Evolutionary conservation across 78 protist species (phyloP), one percentile per base, ranked within the genome.

Genomic region (Dictyostelium citrinum): DNA sequence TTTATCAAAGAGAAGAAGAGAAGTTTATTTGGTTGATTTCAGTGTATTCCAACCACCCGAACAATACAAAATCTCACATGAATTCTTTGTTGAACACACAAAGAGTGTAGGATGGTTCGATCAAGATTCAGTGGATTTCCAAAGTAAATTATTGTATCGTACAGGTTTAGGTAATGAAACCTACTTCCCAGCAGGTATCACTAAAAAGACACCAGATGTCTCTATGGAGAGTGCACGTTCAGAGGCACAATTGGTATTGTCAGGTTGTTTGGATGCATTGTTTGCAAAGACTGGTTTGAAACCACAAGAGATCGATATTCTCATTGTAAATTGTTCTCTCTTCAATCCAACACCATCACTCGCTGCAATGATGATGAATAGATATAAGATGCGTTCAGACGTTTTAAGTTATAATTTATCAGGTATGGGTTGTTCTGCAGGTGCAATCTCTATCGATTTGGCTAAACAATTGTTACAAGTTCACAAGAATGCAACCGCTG

Each of bases 341-440:
- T 98, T 98, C 91, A 84, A 80, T 82, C 99, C 98, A 60, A 97
- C 98, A 4, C 98, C 98, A 39, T 96, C 98, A 3, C 67, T 98
- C 22, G 67, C 96, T 9, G 97, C 98, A 7, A 97, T 96, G 97
- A 67, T 96, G 84, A 88, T 88, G 64, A 88, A 93, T 88, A 45
- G 84, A 22, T 97, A 85, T 86, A 76, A 86, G 58, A 91, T 97
- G 96, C 77, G 96, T 12, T 43, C 31, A 22, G 91, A 96, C 55
- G 24, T 95, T 35, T 68, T 51, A 22, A 83, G 68, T 74, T 98
- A 95, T 90, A 96, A 96, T 76, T 79, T 98, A 33, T 82, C 96
- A 1, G 99, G 99, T 46, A 98, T 98, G 99, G 98, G 98, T 29
- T 97, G 98, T 91, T 74, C 95, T 10, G 98, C 97, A 3, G 96